phyloP scores from a whole-genome alignment of 768 basidiomycete genomes.

The Trametes cinnabarina region DNA sequence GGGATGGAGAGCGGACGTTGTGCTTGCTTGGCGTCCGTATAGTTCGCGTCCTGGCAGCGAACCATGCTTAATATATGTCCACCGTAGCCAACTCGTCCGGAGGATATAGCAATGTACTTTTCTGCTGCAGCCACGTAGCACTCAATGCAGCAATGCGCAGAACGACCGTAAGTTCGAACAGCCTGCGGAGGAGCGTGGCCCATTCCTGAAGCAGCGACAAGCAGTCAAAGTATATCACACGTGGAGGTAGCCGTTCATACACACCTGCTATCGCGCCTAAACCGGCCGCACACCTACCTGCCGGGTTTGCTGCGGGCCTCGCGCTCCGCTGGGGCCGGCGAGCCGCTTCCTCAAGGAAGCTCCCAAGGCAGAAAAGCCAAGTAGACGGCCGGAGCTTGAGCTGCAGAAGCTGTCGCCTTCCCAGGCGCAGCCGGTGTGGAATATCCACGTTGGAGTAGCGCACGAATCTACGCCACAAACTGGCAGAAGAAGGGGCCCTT shows the following conservation, averaged over 20 bases:
- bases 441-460: slow-evolving; percentile 5
- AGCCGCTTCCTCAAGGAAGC: slow-evolving; percentile 10
- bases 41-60: slow-evolving; percentile 1
- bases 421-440: slow-evolving; percentile 4
- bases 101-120: neutral
- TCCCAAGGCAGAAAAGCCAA: slow-evolving; percentile 6
- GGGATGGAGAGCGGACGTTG: neutral
- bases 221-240: neutral
- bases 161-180: neutral
- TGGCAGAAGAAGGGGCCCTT: neutral
- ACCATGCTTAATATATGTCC: too few relatives aligned
- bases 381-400: slow-evolving; percentile 16
- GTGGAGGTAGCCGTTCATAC: slow-evolving; percentile 13
- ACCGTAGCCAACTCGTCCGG: neutral
- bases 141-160: neutral
- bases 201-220: neutral
- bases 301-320: slow-evolving; percentile 12
- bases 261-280: slow-evolving; percentile 8
- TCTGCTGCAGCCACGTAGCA: neutral
- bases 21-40: neutral
- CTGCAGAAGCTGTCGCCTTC: neutral
- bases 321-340: slow-evolving; percentile 19
- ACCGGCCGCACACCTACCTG: slow-evolving; percentile 4
- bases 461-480: slow-evolving; percentile 4
- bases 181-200: neutral